Evolutionary conservation across 2,329 filamentous ascomycete species (phyloP), one percentile per base, ranked within the genome.

Genomic region (Cucurbitaria berberidis): DNA sequence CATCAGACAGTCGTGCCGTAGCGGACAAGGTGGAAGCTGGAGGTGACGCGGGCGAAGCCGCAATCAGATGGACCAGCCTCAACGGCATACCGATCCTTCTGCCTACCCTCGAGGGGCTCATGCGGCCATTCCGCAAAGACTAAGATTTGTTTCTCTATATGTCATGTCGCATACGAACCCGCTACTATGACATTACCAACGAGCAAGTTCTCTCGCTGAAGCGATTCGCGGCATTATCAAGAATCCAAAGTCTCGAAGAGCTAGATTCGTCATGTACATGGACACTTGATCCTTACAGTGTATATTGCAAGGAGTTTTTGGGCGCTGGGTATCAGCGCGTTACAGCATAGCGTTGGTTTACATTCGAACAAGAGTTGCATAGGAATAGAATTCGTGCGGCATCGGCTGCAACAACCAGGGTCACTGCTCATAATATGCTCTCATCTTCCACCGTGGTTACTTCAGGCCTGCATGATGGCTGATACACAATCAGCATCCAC

Each of bases 11-110:
- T 44, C 49, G 36, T 26, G 51, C 40, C 24, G 48, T 48, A 19
- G 38, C 18, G 35, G 18, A 45, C 27, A 47, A 36, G 30, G 42
- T 30, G 21, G 48, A 49, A 24, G 43, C 46, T 9, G 54, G 35
- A 32, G 26, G 45, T 29, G 53, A 55, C 15, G 22, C 43, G 13
- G 39, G 53, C 27, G 57, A 51, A 35, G 21, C 50, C 11, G 55
- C 57, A 45, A 64, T 66, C 51, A 60, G 56, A 26, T 71, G 65
- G 64, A 62, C 59, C 18, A 60, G 57, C 18, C 42, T 71, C 22
- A 69, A 71, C 32, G 67, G 69, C 42, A 55, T 71, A 18, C 68
- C 69, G 18, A 66, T 72, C 42, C n/a, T n/a, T n/a, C n/a, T n/a
- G n/a, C 68, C 69, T 26, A 66, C 59, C 4, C 62, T 63, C 39